Evolutionary conservation across 1,284 basidiomycete genomes (phyloP), one percentile per base, ranked within the genome.

Genomic region (Cryptococcus floricola): DNA sequence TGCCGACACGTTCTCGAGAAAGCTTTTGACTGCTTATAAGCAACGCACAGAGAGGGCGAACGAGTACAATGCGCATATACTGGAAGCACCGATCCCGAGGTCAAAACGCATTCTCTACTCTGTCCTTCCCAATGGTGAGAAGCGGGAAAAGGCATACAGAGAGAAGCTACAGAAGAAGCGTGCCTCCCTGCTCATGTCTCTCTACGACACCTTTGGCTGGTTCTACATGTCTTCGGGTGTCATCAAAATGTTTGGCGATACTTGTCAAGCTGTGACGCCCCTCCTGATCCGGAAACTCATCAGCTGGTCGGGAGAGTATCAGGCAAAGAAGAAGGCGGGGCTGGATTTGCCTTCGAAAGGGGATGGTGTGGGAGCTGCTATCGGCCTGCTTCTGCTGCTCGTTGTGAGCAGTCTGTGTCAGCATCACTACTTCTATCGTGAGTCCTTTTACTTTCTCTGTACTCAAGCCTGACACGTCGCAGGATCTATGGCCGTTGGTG

Each of bases 261-360:
- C 83, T 2, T 82, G 86, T 2, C 84, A 85, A 57, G 81, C 90
- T n/a, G 85, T 84, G 13, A 86, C 84, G 64, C 88, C 88, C 3
- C 80, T 92, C 4, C 70, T 93, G n/a, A 84, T 91, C 56, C 87
- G 88, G 75, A 84, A 84, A 12, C 82, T 94, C 69, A 89, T 94
- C 70, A 82, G 80, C 39, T 94, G 92, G 73, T 84, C 84, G 1
- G 81, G 83, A 0, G 69, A 83, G 14, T 89, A 87, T 0, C 88
- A 88, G 64, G 57, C 63, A 14, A 83, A 82, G 0, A 83, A 59
- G 27, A 63, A 75, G 0, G 83, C 70, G 0, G 59, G 60, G 9
- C 25, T 39, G 1, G 52, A 57, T 2, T 57, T 63, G 42, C 88
- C 89, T 4, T 71, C 80, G 2, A 79, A 89, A 37, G 88, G 90